Evolutionary conservation across 2,329 filamentous ascomycete genomes (phyloP).

Genomic region (Colletotrichum lupini): DNA sequence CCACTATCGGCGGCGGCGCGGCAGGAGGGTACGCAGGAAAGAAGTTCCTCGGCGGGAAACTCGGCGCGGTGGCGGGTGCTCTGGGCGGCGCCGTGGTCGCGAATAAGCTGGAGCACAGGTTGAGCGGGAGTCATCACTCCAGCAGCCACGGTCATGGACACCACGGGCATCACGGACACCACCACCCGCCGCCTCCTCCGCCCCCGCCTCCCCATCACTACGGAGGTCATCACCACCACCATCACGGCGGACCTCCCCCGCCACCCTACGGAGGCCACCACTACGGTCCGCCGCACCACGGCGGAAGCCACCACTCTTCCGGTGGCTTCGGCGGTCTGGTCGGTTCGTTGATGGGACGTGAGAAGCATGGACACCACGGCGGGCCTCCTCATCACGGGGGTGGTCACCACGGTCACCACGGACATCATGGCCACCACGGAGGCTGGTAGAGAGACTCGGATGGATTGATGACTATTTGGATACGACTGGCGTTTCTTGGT

Average conservation of each 20-base stretch:
- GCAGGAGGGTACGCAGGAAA: conserved; percentile 65
- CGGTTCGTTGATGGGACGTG: conserved; percentile 31
- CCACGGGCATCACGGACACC: not conserved
- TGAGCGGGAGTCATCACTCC: conserved; percentile 43
- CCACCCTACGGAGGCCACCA: conserved; percentile 2
- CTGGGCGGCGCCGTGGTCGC: conserved; percentile 66
- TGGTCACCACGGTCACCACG: conserved; percentile 7
- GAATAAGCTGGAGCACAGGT: conserved; percentile 60
- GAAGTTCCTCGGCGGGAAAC: conserved; percentile 63
- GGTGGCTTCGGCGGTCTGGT: conserved; percentile 40
- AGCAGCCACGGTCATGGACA: conserved; percentile 31
- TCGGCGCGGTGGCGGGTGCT: conserved; percentile 63
- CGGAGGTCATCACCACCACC: conserved; percentile 8
- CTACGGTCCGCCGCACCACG: conserved; percentile 17
- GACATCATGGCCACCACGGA: conserved; percentile 7
- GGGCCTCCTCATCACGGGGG: not conserved
- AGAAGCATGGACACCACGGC: conserved; percentile 27
- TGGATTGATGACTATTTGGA: not conserved
- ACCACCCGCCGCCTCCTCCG: conserved; percentile 1
- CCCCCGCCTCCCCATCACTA: not conserved
- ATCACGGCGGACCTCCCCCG: conserved; percentile 11
- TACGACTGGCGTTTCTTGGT: conserved; percentile 1
- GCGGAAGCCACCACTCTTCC: conserved; percentile 32
- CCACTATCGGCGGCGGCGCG: conserved; percentile 63
- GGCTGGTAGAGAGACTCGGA: not conserved